These are phyloP conservation scores for Arthroderma sp. DNA, from an alignment of 2,329 filamentous ascomycete genomes.

Conservation along the genomic window DNA sequence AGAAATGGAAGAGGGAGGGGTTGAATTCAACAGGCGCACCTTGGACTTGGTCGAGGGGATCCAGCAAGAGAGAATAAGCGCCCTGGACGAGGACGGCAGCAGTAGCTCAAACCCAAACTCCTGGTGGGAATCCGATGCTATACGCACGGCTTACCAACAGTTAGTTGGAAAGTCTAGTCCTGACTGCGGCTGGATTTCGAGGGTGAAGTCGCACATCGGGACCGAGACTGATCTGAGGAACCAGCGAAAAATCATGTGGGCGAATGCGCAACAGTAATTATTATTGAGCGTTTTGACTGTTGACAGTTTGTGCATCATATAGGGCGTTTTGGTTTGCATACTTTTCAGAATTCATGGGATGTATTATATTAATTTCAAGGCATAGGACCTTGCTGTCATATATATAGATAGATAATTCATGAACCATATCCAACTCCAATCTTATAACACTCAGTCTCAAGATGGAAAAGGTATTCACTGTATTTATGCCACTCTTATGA, in stretches of 20 bases:
- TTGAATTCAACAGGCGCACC: conserved; percentile 25
- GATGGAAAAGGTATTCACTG: no score
- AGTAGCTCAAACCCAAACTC: background rate
- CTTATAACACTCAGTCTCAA: no score
- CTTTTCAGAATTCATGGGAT: no score
- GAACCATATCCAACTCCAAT: no score
- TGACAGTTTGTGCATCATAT: no score
- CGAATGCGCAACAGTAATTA: background rate
- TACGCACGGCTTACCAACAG: conserved; percentile 8
- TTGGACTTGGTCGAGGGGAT: conserved; percentile 20
- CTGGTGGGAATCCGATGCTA: conserved; percentile 10
- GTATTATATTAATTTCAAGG: no score
- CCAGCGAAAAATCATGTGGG: background rate
- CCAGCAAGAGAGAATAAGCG: conserved; percentile 11
- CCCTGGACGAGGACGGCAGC: background rate
- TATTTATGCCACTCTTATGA: no score
- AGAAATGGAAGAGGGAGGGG: conserved; percentile 33
- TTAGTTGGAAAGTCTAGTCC: conserved; percentile 6
- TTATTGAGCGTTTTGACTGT: no score
- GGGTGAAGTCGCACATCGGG: conserved; percentile 3
- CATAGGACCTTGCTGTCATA: no score
- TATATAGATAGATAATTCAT: no score
- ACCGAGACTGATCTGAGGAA: background rate
- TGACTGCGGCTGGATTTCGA: conserved; percentile 4
- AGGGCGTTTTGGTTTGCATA: no score